Conservation (phyloP, 176 grass and related monocot species). For the Miscanthus lutarioriparius region DNA sequence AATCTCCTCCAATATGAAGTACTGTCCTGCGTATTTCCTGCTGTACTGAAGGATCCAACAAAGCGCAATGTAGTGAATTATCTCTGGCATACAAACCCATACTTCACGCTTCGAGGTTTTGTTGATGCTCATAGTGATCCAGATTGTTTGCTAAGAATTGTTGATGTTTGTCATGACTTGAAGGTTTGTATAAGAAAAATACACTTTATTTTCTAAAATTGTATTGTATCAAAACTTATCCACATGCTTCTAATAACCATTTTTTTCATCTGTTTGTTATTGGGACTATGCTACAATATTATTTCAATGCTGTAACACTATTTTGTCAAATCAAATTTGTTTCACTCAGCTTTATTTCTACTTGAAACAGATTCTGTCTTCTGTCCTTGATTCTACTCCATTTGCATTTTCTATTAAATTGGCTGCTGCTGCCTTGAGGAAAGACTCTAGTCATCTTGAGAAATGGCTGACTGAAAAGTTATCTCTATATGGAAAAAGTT, state of each 20-base stretch:
- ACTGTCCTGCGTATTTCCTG: slow-evolving; percentile 58
- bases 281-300: neutral
- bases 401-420: slow-evolving; percentile 68
- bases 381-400: slow-evolving; percentile 58
- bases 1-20: slow-evolving; percentile 83
- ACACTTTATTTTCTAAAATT: neutral
- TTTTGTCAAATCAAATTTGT: slow-evolving; percentile 17
- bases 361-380: slow-evolving; percentile 63
- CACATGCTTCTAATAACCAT: neutral
- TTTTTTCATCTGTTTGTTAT: slow-evolving; percentile 5
- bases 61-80: slow-evolving; percentile 52
- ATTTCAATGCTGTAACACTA: neutral
- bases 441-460: slow-evolving; percentile 77
- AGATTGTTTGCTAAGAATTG: slow-evolving; percentile 58
- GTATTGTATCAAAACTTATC: neutral
- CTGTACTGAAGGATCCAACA: slow-evolving; percentile 58
- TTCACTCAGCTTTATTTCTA: slow-evolving; percentile 27
- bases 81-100: slow-evolving; percentile 69
- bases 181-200: slow-evolving; percentile 54
- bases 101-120: slow-evolving; percentile 68
- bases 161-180: slow-evolving; percentile 65
- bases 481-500: slow-evolving; percentile 52
- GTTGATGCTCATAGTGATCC: slow-evolving; percentile 60
- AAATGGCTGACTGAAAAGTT: slow-evolving; percentile 85
- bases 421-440: slow-evolving; percentile 50